phyloP scores from a whole-genome alignment of 2,329 filamentous ascomycete species.

The Huntiella moniliformis region DNA sequence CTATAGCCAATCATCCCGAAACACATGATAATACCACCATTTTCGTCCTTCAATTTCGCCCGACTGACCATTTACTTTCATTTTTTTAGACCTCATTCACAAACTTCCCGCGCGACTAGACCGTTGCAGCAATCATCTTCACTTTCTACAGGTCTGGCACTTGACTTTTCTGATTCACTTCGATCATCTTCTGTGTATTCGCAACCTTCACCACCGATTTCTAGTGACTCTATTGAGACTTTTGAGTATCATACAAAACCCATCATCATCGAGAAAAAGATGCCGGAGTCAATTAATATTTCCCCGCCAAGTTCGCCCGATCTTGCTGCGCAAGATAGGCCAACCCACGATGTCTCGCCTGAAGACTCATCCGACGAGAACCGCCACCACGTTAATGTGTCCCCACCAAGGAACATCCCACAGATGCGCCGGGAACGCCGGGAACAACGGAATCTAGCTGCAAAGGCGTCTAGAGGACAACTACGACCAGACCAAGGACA shows the following conservation, averaged over 20 bases:
- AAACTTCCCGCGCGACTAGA: background rate
- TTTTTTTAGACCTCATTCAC: background rate
- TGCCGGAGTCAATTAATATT: conserved; percentile 20
- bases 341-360: conserved; percentile 28
- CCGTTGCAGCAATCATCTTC: background rate
- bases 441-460: conserved; percentile 17
- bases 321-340: background rate
- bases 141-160: background rate
- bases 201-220: background rate
- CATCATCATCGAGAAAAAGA: background rate
- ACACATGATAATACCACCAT: background rate
- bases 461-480: conserved; percentile 22
- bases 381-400: background rate
- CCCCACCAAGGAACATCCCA: conserved; percentile 23
- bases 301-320: conserved; percentile 42
- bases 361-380: conserved; percentile 27
- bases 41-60: background rate
- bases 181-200: conserved; percentile 3
- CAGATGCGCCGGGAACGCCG: conserved; percentile 28
- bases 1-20: background rate
- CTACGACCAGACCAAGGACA: conserved; percentile 11
- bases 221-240: conserved; percentile 1
- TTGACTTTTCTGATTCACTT: background rate
- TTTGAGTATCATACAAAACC: background rate
- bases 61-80: background rate